Percentiles rank a stretch among this genome's conserved stretches.
These are phyloP conservation scores for Amaranthus palmeri DNA, from an alignment of 148 eudicot species.

Conservation along the genomic window DNA sequence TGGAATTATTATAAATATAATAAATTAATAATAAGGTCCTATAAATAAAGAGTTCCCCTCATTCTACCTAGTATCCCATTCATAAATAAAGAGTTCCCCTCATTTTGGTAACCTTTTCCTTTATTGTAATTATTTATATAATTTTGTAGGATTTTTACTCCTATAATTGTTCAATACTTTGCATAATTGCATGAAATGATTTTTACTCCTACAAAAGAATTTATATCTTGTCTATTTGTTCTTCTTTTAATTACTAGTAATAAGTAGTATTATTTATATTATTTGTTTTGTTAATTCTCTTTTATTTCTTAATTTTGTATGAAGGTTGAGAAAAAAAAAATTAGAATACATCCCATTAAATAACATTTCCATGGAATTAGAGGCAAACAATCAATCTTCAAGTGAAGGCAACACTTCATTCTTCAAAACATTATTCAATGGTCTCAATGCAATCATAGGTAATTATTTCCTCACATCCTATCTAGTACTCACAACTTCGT, in stretches of 20 bases:
- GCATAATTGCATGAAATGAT: too few relatives aligned
- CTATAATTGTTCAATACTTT: too few relatives aligned
- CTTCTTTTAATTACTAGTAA: not conserved
- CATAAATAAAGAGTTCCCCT: too few relatives aligned
- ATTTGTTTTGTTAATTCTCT: not conserved
- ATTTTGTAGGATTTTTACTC: too few relatives aligned
- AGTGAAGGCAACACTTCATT: constrained; percentile 24
- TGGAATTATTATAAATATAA: not conserved
- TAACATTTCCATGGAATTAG: constrained; percentile 4
- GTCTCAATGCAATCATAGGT: constrained; percentile 28
- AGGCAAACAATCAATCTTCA: constrained; percentile 15
- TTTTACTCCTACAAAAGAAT: too few relatives aligned
- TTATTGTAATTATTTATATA: too few relatives aligned
- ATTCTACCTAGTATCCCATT: too few relatives aligned
- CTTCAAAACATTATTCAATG: constrained; percentile 30
- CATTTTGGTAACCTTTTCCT: not conserved
- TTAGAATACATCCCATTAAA: not conserved
- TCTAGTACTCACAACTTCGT: too few relatives aligned
- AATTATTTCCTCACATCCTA: not conserved
- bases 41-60: not conserved
- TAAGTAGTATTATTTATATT: not conserved
- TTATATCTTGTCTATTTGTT: not conserved
- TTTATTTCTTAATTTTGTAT: not conserved
- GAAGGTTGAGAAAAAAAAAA: not conserved
- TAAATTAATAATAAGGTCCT: not conserved